Base-by-base conservation (phyloP, 345 rosid genomes). In the Murraya koenigii region DNA sequence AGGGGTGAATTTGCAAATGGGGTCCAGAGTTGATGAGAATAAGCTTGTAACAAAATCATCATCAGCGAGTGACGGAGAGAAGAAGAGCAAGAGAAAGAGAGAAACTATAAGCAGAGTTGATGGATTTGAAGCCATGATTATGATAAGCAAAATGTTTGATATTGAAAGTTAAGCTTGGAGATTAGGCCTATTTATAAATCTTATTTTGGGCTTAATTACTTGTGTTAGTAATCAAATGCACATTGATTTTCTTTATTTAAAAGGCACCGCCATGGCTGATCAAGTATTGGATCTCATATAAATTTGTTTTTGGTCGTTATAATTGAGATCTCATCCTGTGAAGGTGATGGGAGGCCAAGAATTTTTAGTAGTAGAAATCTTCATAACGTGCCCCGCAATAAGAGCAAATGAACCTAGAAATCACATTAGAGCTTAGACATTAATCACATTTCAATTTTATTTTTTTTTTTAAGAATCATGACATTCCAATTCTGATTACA, bases 1-100 rank as follows among this genome's bases (percentile, higher is more conserved):
- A 8, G 72, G 84, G 4, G 89, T 79, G 33, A 14, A 19, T 30
- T 17, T 52, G 80, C 89, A 82, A 25, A 82, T 28, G 38, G 76
- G 38, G 4, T 76, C 80, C 0, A 77, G 77, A 5, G 72, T 69
- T 32, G 36, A 59, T 1, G 28, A 44, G n/a, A 47, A 7, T 26
- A 84, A 32, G 63, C 64, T 20, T 33, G 75, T 7, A 23, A 26
- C 22, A 11, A 59, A 69, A 38, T n/a, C 11, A 38, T n/a, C 11
- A 47, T n/a, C 11, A 28, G 80, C 75, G 13, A 77, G 19, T 44
- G 84, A 79, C 33, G 77, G 77, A n/a, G 77, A 76, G 56, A 69
- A 56, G 44, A 69, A 65, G 67, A 78, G 15, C 4, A 78, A 6
- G 68, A 78, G 44, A 69, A 82, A 35, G 22, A 82, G 36, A 10